These are phyloP conservation scores for Tylopilus cervinicoccineus DNA, from an alignment of 768 basidiomycete genomes.

Conservation along the genomic window DNA sequence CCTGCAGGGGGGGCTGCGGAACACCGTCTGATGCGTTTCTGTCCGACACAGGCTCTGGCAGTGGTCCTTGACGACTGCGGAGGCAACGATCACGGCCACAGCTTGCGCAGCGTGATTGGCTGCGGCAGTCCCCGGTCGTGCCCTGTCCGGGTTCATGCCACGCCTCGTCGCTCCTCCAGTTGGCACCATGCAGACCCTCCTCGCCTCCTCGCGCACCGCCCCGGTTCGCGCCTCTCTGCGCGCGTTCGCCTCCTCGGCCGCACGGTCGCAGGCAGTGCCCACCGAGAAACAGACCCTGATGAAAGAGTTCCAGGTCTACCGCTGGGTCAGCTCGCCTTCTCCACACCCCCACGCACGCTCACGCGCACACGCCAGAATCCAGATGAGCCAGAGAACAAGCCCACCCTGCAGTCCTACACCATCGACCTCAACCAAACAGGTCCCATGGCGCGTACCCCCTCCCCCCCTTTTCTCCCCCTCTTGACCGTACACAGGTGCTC, in stretches of 20 bases:
- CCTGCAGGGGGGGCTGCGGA: no score
- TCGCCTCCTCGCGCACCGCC: slow-evolving; percentile 4
- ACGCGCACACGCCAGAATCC: slow-evolving; percentile 59
- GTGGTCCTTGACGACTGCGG: not conserved
- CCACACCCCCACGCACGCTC: not conserved
- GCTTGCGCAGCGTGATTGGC: slow-evolving; percentile 20
- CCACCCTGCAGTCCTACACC: slow-evolving; percentile 83
- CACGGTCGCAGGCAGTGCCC: slow-evolving; percentile 40
- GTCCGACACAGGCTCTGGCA: not conserved
- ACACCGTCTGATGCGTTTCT: no score
- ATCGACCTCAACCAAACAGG: slow-evolving; percentile 94
- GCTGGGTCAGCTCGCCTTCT: slow-evolving; percentile 60
- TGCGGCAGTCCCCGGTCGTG: slow-evolving; percentile 15
- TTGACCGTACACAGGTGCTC: slow-evolving; percentile 48
- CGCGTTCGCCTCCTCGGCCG: slow-evolving; percentile 30
- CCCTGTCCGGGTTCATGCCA: not conserved
- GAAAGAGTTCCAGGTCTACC: slow-evolving; percentile 99
- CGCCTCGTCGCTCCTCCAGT: not conserved
- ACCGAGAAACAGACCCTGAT: slow-evolving; percentile 64
- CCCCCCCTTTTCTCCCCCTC: slow-evolving; percentile 1
- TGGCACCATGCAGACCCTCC: slow-evolving; percentile 13
- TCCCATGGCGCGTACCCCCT: slow-evolving; percentile 66
- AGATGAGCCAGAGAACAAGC: slow-evolving; percentile 90
- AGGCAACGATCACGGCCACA: not conserved
- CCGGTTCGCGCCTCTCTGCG: slow-evolving; percentile 20